Percentiles rank a stretch among this genome's conserved stretches.
Evolutionary conservation across 371 early-diverging fungal genomes (phyloP).

Genomic region (Phascolomyces articulosus): DNA sequence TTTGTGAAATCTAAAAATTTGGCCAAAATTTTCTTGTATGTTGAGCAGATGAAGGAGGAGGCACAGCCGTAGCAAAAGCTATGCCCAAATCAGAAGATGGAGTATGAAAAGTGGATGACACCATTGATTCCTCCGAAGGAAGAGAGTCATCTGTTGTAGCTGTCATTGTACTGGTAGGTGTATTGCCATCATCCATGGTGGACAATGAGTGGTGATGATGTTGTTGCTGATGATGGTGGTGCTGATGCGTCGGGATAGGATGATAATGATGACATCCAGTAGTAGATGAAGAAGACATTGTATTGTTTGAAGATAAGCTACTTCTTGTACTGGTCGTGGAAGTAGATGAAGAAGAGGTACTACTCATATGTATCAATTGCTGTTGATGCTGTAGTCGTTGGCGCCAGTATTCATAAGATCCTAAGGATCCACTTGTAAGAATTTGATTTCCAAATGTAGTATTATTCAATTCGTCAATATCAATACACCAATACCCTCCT

Average conservation of each 20-base stretch:
- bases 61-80: neutral
- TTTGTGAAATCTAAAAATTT: neutral
- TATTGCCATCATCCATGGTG: neutral
- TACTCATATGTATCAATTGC: neutral
- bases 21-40: neutral
- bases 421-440: conserved; percentile 13
- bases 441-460: conserved; percentile 25
- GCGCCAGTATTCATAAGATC: conserved; percentile 7
- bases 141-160: conserved; percentile 1
- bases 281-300: too few species aligned
- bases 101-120: conserved; percentile 4
- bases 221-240: too few species aligned
- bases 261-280: too few species aligned
- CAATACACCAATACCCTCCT: conserved; percentile 60
- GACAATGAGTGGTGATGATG: neutral
- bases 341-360: neutral
- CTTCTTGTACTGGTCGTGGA: neutral
- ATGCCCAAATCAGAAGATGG: neutral
- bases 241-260: too few species aligned
- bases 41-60: neutral
- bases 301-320: too few species aligned
- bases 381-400: conserved; percentile 3
- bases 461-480: conserved; percentile 27
- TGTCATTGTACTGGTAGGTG: neutral
- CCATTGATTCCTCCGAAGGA: conserved; percentile 2